Conservation (phyloP, 2,329 filamentous ascomycete genomes). For the Sporothrix euskadiensis region DNA sequence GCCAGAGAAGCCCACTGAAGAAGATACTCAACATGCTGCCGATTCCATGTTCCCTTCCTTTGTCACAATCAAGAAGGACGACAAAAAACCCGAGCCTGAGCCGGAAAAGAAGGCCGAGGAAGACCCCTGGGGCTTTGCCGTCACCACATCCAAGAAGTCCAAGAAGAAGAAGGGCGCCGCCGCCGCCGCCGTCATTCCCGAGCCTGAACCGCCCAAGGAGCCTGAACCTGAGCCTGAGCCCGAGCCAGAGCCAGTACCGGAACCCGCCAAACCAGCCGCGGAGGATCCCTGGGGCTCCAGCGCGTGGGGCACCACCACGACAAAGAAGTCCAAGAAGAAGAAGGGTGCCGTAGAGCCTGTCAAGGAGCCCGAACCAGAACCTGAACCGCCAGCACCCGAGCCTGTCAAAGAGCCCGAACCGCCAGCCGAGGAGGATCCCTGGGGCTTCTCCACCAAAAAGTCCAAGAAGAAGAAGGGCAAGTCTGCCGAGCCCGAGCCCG, state of each 20-base stretch:
- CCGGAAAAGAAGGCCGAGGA: conserved; percentile 23
- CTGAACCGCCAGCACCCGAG: conserved; percentile 17
- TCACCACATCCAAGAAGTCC: conserved; percentile 29
- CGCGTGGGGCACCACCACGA: conserved; percentile 32
- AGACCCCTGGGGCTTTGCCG: conserved; percentile 27
- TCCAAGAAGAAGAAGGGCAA: conserved; percentile 40
- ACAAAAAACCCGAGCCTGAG: conserved; percentile 29
- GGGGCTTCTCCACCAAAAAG: conserved; percentile 41
- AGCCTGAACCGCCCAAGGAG: conserved; percentile 34
- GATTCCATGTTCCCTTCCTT: conserved; percentile 36
- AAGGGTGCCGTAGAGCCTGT: conserved; percentile 30
- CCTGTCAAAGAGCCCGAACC: conserved; percentile 16
- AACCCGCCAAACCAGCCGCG: conserved; percentile 24
- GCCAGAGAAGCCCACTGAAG: conserved; percentile 21
- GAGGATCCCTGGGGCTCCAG: conserved; percentile 35
- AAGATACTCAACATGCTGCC: conserved; percentile 28
- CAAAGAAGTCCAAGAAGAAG: conserved; percentile 37
- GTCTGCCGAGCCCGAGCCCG: conserved; percentile 20
- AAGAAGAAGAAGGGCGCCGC: conserved; percentile 34
- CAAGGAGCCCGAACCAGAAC: conserved; percentile 1
- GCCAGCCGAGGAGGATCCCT: conserved; percentile 24
- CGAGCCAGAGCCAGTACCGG: conserved; percentile 23
- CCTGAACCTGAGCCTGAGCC: conserved; percentile 31
- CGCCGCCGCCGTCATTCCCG: conserved; percentile 23
- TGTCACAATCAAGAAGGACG: conserved; percentile 44